Evolutionary conservation across 495 filamentous ascomycete species (phyloP).

Genomic region (Clohesyomyces aquaticus): DNA sequence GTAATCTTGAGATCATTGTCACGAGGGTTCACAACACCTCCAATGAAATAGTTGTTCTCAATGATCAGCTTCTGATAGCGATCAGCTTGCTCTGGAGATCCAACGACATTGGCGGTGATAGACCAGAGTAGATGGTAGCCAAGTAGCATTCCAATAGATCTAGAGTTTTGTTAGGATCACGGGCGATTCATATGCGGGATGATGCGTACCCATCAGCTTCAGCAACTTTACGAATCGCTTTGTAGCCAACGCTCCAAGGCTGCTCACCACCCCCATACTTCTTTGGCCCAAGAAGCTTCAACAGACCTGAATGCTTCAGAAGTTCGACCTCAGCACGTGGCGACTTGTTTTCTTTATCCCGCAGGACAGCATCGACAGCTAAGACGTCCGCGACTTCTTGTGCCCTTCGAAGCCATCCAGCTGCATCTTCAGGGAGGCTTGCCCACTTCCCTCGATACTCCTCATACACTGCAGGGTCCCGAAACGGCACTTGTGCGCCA

Average conservation of each 20-base stretch:
- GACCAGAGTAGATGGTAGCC: conserved; percentile 67
- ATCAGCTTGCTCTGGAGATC: conserved; percentile 59
- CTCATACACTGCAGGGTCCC: conserved; percentile 58
- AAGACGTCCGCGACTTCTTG: conserved; percentile 58
- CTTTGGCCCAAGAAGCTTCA: conserved; percentile 58
- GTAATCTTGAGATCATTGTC: conserved; percentile 61
- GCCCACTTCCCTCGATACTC: conserved; percentile 54
- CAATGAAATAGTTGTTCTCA: conserved; percentile 63
- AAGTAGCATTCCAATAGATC: conserved; percentile 59
- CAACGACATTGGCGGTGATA: conserved; percentile 59
- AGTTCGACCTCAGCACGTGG: conserved; percentile 60
- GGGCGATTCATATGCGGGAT: background rate
- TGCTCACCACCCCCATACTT: conserved; percentile 63
- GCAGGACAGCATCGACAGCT: conserved; percentile 54
- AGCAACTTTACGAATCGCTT: conserved; percentile 61
- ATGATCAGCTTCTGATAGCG: conserved; percentile 57
- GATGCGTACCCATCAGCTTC: conserved; percentile 57
- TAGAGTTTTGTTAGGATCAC: background rate
- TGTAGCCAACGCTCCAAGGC: conserved; percentile 60
- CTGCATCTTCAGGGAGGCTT: conserved; percentile 50
- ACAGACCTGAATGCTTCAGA: conserved; percentile 60
- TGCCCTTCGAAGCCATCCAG: conserved; percentile 58
- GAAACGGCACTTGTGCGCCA: conserved; percentile 14
- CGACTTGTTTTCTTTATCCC: conserved; percentile 61
- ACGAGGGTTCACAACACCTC: conserved; percentile 66